phyloP scores from a whole-genome alignment of 176 grass and related monocot genomes.

The Dactylis glomerata region DNA sequence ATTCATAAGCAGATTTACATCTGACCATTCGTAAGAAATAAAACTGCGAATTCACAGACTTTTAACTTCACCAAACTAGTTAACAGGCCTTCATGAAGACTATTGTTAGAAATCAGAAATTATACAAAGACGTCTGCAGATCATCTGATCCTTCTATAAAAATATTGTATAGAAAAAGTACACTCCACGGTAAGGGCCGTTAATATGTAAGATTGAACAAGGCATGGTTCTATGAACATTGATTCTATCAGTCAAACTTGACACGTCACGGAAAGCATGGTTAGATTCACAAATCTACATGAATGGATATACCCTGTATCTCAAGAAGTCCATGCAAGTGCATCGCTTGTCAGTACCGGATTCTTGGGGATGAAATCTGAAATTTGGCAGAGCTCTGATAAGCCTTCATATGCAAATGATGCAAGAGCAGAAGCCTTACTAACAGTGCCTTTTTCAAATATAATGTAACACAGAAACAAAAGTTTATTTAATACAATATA shows the following conservation, averaged over 20 bases:
- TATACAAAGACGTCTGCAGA: not conserved
- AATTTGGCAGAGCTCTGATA: not conserved
- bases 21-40: not conserved
- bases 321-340: not conserved
- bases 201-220: not conserved
- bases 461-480: not conserved
- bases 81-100: not conserved
- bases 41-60: not conserved
- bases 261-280: not conserved
- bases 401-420: not conserved
- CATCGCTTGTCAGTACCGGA: not conserved
- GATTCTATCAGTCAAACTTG: not conserved
- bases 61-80: no score
- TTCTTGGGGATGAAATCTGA: conserved; percentile 12
- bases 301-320: not conserved
- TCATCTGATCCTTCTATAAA: not conserved
- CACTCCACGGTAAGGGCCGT: not conserved
- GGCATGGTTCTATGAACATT: not conserved
- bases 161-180: not conserved
- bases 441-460: not conserved
- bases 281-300: not conserved
- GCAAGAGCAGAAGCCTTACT: not conserved
- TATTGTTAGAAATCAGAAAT: not conserved
- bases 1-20: not conserved
- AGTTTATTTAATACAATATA: not conserved